Evolutionary conservation across 805 yeast species (phyloP).

Genomic region (Candida ascalaphidarum): DNA sequence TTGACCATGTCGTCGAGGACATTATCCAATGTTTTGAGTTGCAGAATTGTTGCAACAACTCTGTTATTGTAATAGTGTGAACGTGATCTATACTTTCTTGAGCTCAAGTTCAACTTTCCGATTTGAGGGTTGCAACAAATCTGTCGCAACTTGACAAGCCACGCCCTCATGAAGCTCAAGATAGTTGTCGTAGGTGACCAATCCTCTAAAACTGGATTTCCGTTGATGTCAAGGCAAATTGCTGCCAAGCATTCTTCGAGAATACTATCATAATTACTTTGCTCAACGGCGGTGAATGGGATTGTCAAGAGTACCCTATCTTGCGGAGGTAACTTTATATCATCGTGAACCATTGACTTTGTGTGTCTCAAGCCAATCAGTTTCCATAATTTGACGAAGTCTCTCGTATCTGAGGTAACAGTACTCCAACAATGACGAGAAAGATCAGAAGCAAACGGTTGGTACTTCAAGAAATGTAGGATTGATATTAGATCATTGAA

Average conservation of each 20-base stretch:
- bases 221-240: slow-evolving; percentile 47
- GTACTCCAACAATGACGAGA: slow-evolving; percentile 33
- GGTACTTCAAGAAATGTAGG: slow-evolving; percentile 53
- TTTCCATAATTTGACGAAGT: slow-evolving; percentile 41
- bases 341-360: slow-evolving; percentile 70
- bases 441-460: slow-evolving; percentile 52
- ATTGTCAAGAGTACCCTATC: slow-evolving; percentile 57
- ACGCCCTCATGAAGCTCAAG: slow-evolving; percentile 45
- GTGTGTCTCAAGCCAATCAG: slow-evolving; percentile 68
- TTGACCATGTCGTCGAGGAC: slow-evolving; percentile 60
- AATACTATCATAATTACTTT: slow-evolving; percentile 66
- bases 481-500: slow-evolving; percentile 65
- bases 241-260: slow-evolving; percentile 50
- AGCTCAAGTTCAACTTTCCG: slow-evolving; percentile 20
- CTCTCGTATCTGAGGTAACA: slow-evolving; percentile 12
- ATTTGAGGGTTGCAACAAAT: slow-evolving; percentile 75
- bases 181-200: slow-evolving; percentile 39
- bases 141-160: slow-evolving; percentile 67
- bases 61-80: slow-evolving; percentile 6
- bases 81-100: slow-evolving; percentile 13
- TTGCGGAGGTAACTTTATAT: slow-evolving; percentile 75
- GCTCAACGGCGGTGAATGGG: slow-evolving; percentile 77
- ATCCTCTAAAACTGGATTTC: slow-evolving; percentile 39
- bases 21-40: slow-evolving; percentile 45
- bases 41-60: slow-evolving; percentile 13